Evolutionary conservation across 768 basidiomycete species (phyloP).

Genomic region (Suillus paluster): DNA sequence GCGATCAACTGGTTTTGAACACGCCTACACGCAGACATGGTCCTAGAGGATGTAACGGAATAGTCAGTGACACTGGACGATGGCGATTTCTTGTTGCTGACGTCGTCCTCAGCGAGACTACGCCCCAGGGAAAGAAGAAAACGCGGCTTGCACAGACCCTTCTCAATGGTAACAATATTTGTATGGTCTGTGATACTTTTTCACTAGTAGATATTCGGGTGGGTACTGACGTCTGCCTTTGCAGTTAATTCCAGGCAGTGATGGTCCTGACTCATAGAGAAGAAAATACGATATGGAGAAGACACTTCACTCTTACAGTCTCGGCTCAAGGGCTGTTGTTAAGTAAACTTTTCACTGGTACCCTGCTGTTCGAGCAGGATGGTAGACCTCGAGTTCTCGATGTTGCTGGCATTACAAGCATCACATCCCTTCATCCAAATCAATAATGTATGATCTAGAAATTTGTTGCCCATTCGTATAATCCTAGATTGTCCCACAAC

Average conservation of each 20-base stretch:
- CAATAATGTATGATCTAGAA: not conserved
- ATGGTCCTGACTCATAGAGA: constrained; percentile 61
- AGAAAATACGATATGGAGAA: not conserved
- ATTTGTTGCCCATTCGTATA: not conserved
- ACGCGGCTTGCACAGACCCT: constrained; percentile 88
- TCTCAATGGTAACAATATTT: constrained; percentile 94
- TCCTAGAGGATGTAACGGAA: constrained; percentile 95
- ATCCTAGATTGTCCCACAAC: not conserved
- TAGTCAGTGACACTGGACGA: constrained; percentile 60
- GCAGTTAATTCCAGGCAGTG: constrained; percentile 75
- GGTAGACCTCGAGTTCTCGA: not conserved
- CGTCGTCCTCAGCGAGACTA: constrained; percentile 68
- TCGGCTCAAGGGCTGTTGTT: not conserved
- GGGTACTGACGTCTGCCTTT: constrained; percentile 10
- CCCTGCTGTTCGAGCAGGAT: not conserved
- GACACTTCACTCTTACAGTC: not conserved
- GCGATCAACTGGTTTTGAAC: constrained; percentile 2
- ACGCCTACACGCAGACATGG: constrained; percentile 66
- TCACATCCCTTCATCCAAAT: not conserved
- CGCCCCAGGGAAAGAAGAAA: constrained; percentile 79
- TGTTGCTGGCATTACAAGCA: not conserved
- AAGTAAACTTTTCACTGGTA: not conserved
- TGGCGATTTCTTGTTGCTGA: constrained; percentile 6
- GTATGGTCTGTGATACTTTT: constrained; percentile 69
- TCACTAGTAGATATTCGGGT: not conserved